Evolutionary conservation across 23 red algal species (phyloP), one percentile per base, ranked within the genome.

Genomic region (Cyanidium caldarium): DNA sequence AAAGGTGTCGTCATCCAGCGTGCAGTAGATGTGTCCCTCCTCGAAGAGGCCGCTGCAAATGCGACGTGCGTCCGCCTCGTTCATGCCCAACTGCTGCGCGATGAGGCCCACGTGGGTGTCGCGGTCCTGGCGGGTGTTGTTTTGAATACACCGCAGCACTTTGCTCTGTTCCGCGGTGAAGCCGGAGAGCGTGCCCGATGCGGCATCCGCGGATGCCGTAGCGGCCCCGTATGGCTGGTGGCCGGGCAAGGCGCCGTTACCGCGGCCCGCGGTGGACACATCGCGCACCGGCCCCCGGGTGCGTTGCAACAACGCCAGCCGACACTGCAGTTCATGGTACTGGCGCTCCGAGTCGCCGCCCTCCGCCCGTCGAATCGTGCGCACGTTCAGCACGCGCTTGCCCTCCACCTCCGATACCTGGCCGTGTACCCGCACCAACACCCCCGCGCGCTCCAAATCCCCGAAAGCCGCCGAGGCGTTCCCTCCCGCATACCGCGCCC

Each of bases 1-100:
- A 61, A 61, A 61, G n/a, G 51, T 61, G 21, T 61, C 51, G 31
- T 61, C 51, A 25, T 61, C 51, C 13, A 61, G 51, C 21, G 51
- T 61, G 51, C 51, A 61, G 21, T 61, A 61, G 51, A 61, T 61
- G 21, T 61, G 51, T 10, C 51, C 51, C 23, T 61, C 51, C 7
- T 61, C 31, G n/a, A 28, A 28, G 51, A 61, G 51, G n/a, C n/a
- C 51, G 10, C 31, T 28, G 23, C 51, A 61, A 28, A 61, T 28
- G 5, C 10, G 7, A 25, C 51, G 51, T 28, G 31, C 51, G 7
- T 12, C 31, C 23, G 51, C 21, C 51, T 16, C 21, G 13, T 28
- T 28, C 10, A 61, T 7, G 10, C 10, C 51, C 31, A 28, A 28
- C 13, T 28, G 19, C 31, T 12, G 13, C 13, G 23, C 51, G 31